A percentile compares a stretch with the other conserved stretches of the same genome.
These are phyloP conservation scores for Pythium sukuiense DNA, from an alignment of 352 stramenopile genomes.

Conservation along the genomic window DNA sequence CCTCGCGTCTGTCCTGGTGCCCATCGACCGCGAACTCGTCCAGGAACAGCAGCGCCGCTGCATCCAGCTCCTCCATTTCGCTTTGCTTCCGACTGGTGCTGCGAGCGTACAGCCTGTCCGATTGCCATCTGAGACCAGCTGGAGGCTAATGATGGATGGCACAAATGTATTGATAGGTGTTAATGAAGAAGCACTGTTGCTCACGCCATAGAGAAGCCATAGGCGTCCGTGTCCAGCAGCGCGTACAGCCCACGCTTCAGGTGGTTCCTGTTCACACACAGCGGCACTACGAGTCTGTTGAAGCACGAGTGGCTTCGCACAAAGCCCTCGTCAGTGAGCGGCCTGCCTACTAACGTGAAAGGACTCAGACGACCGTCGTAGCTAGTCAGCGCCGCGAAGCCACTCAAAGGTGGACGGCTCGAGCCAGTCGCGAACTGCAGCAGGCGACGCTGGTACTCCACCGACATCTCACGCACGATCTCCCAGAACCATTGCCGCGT, in stretches of 20 bases:
- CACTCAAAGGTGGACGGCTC: constrained; percentile 64
- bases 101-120: too few relatives aligned
- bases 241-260: constrained; percentile 48
- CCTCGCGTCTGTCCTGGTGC: too few relatives aligned
- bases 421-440: constrained; percentile 83
- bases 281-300: constrained; percentile 11
- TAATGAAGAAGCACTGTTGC: too few relatives aligned
- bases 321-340: neutral
- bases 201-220: constrained; percentile 36
- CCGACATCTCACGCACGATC: constrained; percentile 87
- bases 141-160: too few relatives aligned
- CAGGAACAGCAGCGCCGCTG: too few relatives aligned
- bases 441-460: constrained; percentile 69
- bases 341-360: constrained; percentile 25
- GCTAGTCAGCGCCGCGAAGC: constrained; percentile 45
- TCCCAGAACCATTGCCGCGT: constrained; percentile 94
- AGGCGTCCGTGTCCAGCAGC: constrained; percentile 49
- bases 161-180: too few relatives aligned
- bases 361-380: constrained; percentile 27
- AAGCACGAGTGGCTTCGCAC: constrained; percentile 20
- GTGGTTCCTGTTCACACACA: constrained; percentile 83
- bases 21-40: too few relatives aligned
- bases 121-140: too few relatives aligned
- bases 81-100: too few relatives aligned
- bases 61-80: too few relatives aligned